phyloP scores from a whole-genome alignment of 192 early-diverging fungal genomes.

The Cladochytrium replicatum region DNA sequence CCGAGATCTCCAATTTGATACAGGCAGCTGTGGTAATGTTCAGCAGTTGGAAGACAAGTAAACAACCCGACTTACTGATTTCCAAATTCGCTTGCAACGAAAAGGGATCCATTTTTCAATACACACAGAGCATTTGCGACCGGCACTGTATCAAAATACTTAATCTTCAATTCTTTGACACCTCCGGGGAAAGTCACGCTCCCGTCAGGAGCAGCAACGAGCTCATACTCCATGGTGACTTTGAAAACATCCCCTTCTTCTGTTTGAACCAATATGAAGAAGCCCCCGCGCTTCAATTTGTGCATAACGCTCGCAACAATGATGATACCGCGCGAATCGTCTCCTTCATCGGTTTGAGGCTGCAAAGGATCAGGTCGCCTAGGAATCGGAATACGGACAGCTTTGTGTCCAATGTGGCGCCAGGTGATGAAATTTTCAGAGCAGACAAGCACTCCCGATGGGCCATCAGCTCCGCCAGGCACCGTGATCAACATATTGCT shows the following conservation, averaged over 20 bases:
- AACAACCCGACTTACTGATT: constrained; percentile 62
- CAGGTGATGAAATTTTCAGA: constrained; percentile 82
- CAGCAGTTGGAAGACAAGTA: neutral
- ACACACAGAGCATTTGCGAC: constrained; percentile 67
- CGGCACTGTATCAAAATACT: constrained; percentile 95
- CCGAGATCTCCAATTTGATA: constrained; percentile 93
- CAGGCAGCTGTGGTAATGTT: constrained; percentile 46
- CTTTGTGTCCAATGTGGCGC: constrained; percentile 57
- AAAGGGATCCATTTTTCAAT: constrained; percentile 88
- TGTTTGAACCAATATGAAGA: constrained; percentile 85
- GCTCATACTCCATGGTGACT: constrained; percentile 73
- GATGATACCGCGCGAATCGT: constrained; percentile 50
- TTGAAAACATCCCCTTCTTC: constrained; percentile 94
- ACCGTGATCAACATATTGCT: constrained; percentile 77
- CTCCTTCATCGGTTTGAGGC: constrained; percentile 18
- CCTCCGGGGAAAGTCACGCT: constrained; percentile 28
- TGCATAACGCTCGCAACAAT: constrained; percentile 81
- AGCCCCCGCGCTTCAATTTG: constrained; percentile 77
- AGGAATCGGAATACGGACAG: constrained; percentile 69
- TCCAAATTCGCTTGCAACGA: constrained; percentile 83
- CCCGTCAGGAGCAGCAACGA: constrained; percentile 45
- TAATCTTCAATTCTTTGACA: constrained; percentile 62
- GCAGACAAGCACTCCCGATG: constrained; percentile 95
- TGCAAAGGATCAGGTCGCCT: constrained; percentile 61
- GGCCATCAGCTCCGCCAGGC: constrained; percentile 87